A percentile compares a stretch with the other conserved stretches of the same genome.
phyloP scores from a whole-genome alignment of 805 yeast species.

The Clavispora carvajalis region DNA sequence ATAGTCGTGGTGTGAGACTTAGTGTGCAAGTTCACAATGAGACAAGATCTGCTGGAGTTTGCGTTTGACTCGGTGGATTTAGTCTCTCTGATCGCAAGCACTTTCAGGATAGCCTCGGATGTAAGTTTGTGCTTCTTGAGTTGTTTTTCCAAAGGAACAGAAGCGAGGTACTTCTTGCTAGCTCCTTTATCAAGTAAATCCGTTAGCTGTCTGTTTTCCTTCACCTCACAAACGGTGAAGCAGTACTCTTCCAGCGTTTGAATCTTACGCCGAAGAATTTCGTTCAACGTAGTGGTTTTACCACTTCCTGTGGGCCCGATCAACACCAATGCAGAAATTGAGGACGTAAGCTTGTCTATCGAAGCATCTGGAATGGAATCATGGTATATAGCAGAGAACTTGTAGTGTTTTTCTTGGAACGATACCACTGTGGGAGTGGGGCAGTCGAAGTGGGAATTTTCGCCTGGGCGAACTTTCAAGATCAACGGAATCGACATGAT shows the following conservation, averaged over 20 bases:
- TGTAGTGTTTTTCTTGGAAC: conserved; percentile 17
- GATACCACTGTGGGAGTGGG: conserved; percentile 11
- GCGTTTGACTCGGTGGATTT: conserved; percentile 16
- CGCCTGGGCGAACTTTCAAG: conserved; percentile 19
- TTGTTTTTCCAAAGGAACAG: conserved; percentile 14
- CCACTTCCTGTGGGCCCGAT: conserved; percentile 17
- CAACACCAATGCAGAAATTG: conserved; percentile 8
- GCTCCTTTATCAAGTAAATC: conserved; percentile 20
- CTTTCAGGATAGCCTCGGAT: conserved; percentile 5
- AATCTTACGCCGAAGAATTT: conserved; percentile 14
- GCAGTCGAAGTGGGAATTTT: not conserved
- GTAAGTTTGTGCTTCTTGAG: conserved; percentile 8
- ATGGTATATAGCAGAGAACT: conserved; percentile 18
- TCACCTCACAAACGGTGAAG: conserved; percentile 26
- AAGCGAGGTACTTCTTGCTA: conserved; percentile 7
- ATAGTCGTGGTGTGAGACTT: conserved; percentile 17
- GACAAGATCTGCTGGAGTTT: conserved; percentile 22
- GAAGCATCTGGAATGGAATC: not conserved
- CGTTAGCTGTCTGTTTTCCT: conserved; percentile 19
- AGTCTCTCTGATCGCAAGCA: conserved; percentile 19
- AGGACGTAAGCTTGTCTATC: conserved; percentile 4
- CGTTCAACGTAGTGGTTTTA: conserved; percentile 24
- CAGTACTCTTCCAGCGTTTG: conserved; percentile 4
- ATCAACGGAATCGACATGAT: conserved; percentile 18
- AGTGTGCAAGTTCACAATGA: conserved; percentile 20